phyloP scores from a whole-genome alignment of 2,329 filamentous ascomycete species.

The Aspergillus phoenicis region DNA sequence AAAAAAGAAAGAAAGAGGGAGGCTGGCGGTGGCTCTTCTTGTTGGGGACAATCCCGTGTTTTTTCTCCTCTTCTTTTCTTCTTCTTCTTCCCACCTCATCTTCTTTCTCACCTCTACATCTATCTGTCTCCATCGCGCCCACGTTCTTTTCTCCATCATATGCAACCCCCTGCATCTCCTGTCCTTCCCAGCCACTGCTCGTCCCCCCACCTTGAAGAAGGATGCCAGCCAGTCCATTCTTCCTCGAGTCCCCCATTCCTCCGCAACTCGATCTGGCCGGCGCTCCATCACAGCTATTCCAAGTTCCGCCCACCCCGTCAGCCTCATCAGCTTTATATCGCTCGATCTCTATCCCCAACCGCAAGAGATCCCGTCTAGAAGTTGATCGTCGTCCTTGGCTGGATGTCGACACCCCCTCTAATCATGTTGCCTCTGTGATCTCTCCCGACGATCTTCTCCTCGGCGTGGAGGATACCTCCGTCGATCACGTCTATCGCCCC shows the following conservation, averaged over 20 bases:
- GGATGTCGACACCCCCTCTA: constrained; percentile 32
- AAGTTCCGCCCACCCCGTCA: constrained; percentile 38
- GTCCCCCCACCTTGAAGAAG: constrained; percentile 2
- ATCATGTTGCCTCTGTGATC: constrained; percentile 36
- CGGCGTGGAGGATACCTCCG: constrained; percentile 30
- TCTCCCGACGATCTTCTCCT: constrained; percentile 30
- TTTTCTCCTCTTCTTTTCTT: constrained; percentile 7
- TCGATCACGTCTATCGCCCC: constrained; percentile 38
- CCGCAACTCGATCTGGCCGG: constrained; percentile 43
- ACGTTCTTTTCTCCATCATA: background rate
- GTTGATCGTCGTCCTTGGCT: constrained; percentile 29
- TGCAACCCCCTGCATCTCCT: background rate
- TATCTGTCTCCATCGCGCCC: background rate
- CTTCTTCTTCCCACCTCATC: constrained; percentile 3
- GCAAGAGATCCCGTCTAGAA: constrained; percentile 37
- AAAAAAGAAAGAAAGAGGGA: background rate
- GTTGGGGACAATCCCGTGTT: constrained; percentile 5
- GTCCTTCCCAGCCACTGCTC: background rate
- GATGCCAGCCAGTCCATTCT: constrained; percentile 37
- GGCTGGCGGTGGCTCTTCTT: background rate
- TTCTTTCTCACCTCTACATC: background rate
- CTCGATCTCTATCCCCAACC: constrained; percentile 35
- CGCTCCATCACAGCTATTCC: constrained; percentile 42
- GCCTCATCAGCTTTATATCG: constrained; percentile 42
- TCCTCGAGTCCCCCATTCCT: constrained; percentile 39